phyloP scores from a whole-genome alignment of 75 land plant species.

The Cupressus sempervirens region DNA sequence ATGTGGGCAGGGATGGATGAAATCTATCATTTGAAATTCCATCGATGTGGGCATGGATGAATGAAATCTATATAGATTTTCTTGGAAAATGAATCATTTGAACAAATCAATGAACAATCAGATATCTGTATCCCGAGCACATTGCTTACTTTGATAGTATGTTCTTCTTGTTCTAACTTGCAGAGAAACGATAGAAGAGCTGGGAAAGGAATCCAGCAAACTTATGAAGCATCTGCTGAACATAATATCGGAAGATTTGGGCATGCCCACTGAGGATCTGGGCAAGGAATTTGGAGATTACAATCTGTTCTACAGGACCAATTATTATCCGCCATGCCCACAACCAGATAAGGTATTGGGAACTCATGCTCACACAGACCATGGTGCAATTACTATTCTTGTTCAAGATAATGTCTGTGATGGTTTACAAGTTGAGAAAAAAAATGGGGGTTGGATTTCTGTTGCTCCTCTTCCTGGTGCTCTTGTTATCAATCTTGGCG shows the following conservation, averaged over 20 bases:
- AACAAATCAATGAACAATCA: too few species aligned
- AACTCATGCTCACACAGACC: slow-evolving; percentile 8
- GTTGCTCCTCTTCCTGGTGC: slow-evolving; percentile 12
- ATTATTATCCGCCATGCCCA: slow-evolving; percentile 31
- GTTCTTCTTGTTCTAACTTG: neutral
- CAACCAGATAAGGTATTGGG: slow-evolving; percentile 22
- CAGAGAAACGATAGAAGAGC: slow-evolving; percentile 5
- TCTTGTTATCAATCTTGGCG: slow-evolving; percentile 13
- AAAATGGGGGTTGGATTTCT: slow-evolving; percentile 16
- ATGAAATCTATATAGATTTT: too few species aligned
- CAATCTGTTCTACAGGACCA: slow-evolving; percentile 11
- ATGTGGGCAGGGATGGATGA: too few species aligned
- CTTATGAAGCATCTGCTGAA: slow-evolving; percentile 4
- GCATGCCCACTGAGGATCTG: slow-evolving; percentile 3
- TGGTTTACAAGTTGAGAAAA: slow-evolving; percentile 15
- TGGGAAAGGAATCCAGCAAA: slow-evolving; percentile 4
- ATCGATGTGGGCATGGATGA: too few species aligned
- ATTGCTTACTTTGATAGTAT: neutral
- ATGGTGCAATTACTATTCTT: slow-evolving; percentile 6
- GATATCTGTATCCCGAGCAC: too few species aligned
- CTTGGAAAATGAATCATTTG: too few species aligned
- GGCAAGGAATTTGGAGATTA: slow-evolving; percentile 9
- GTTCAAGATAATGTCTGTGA: slow-evolving; percentile 10
- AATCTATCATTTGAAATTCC: too few species aligned
- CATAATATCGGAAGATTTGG: slow-evolving; percentile 12